Evolutionary conservation across 1,284 basidiomycete genomes (phyloP).

Genomic region (Ustilago shanxiensis): DNA sequence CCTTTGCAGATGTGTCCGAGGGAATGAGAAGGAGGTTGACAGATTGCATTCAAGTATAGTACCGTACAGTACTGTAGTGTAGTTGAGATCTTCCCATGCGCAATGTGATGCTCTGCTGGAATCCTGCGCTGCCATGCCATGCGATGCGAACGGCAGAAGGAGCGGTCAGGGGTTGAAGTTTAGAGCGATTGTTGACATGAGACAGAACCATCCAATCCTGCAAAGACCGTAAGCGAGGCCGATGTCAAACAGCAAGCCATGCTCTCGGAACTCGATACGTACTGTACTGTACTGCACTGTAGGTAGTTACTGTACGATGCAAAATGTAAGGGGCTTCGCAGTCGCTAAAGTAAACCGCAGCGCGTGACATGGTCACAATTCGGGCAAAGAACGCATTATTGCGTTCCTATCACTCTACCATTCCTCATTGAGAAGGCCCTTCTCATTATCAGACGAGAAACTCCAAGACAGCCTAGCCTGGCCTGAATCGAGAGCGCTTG

Average conservation of each 20-base stretch:
- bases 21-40: slow-evolving; percentile 8
- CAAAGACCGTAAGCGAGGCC: slow-evolving; percentile 16
- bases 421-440: background rate
- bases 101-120: background rate
- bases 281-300: too few relatives aligned
- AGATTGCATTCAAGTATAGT: slow-evolving; percentile 1
- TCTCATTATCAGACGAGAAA: too few relatives aligned
- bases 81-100: slow-evolving; percentile 5
- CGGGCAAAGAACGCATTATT: background rate
- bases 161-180: slow-evolving; percentile 8
- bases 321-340: slow-evolving; percentile 12
- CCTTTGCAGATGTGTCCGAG: slow-evolving; percentile 5
- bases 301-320: too few relatives aligned
- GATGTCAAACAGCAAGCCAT: slow-evolving; percentile 5
- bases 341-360: background rate
- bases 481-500: background rate
- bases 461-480: too few relatives aligned
- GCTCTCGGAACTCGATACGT: background rate
- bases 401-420: background rate
- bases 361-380: background rate
- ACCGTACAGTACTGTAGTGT: too few relatives aligned
- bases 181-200: slow-evolving; percentile 3
- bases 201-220: background rate
- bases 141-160: slow-evolving; percentile 13
- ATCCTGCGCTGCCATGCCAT: slow-evolving; percentile 11